Evolutionary conservation across 805 yeast species (phyloP), one percentile per base, ranked within the genome.

Genomic region (Saturnispora kantuleensis): DNA sequence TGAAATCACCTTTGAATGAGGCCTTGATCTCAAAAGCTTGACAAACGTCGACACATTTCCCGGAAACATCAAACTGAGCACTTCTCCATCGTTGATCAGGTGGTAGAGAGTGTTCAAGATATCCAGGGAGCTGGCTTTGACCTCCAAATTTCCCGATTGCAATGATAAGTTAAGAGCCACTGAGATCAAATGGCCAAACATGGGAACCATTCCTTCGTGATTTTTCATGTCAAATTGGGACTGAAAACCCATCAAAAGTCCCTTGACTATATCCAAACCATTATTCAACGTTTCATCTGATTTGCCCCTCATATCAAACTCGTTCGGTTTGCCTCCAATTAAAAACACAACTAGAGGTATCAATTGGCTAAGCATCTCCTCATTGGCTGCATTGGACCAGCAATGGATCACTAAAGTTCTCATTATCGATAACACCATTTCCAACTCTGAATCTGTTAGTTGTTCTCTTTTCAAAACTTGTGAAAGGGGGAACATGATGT

Each of bases 401-500:
- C 74, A 71, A 41, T 67, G 55, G 29, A 55, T 50, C 16, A 77
- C 59, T n/a, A 81, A 55, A 4, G 66, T 52, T 4, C 65, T 56
- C 3, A 80, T 52, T 13, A 76, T 66, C n/a, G 64, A 58, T 9
- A 81, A 53, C 1, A 74, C 55, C 26, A 63, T 59, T 46, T 75
- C 79, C 2, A 69, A 60, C 39, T 69, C 75, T 0, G 68, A 51
- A 38, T 72, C 75, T 3, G 71, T 67, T 1, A 79, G 54, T n/a
- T 41, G 39, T 1, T 68, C 68, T 36, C 71, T 71, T 45, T 73
- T 71, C 35, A 81, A 58, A 8, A 81, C 55, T 44, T 71, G 70
- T 1, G 77, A 70, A 3, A 81, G 52, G 0, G 88, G 87, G 10
- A 77, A 70, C 57, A 78, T 79, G 1, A 80, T 67, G 47, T 79